These are phyloP conservation scores for Yarrowia sp. DNA, from an alignment of 805 yeast species.

Conservation along the genomic window DNA sequence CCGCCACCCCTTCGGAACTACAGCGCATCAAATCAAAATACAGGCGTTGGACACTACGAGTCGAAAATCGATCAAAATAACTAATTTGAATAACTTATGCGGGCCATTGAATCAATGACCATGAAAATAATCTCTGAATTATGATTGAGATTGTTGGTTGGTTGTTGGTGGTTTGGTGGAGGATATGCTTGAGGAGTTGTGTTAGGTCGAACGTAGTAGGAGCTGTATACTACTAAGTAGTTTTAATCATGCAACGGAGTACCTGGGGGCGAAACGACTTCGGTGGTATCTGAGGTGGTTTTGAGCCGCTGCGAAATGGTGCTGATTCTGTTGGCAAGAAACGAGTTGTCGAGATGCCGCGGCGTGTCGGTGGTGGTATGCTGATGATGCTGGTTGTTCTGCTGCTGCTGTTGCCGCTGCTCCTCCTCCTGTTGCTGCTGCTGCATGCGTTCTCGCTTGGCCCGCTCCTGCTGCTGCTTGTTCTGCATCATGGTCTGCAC, in stretches of 20 bases:
- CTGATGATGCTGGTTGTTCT: neutral
- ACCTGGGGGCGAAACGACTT: neutral
- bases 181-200: neutral
- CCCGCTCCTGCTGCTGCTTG: slow-evolving; percentile 8
- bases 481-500: neutral
- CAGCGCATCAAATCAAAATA: no score
- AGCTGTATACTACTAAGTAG: no score
- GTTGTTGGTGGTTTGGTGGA: no score
- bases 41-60: no score
- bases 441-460: neutral
- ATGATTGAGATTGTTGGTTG: neutral
- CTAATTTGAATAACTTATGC: slow-evolving; percentile 5
- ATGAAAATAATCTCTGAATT: neutral
- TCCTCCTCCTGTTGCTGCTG: neutral
- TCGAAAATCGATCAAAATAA: neutral
- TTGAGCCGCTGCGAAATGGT: slow-evolving; percentile 7
- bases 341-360: neutral
- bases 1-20: no score
- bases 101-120: neutral
- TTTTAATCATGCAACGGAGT: neutral
- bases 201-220: no score
- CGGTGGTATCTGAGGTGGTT: neutral
- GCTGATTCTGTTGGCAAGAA: neutral
- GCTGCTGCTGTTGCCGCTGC: neutral
- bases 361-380: no score